Conservation (phyloP, 371 early-diverging fungal species). For the Lichtheimia hyalospora region DNA sequence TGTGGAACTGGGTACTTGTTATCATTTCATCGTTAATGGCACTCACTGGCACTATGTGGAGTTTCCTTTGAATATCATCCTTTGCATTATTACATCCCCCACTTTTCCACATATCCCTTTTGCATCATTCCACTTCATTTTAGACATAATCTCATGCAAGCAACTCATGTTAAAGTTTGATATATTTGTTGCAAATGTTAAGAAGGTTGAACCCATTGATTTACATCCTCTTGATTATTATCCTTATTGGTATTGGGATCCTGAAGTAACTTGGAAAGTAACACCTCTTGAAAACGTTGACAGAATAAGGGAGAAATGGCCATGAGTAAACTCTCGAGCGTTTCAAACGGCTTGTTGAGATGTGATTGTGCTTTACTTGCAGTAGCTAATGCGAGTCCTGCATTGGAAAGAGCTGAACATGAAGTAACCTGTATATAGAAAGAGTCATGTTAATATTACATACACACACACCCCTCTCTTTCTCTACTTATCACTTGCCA, state of each 20-base stretch:
- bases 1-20: constrained; percentile 22
- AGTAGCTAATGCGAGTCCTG: constrained; percentile 16
- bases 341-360: constrained; percentile 33
- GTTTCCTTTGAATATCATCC: constrained; percentile 24
- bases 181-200: no score
- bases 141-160: no score
- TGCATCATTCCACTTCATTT: no score
- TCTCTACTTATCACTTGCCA: constrained; percentile 25
- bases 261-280: constrained; percentile 25
- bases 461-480: no score
- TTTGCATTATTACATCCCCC: no score
- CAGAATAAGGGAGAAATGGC: constrained; percentile 41
- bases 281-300: constrained; percentile 30
- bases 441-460: neutral
- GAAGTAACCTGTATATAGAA: constrained; percentile 23
- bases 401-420: constrained; percentile 26
- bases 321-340: constrained; percentile 41
- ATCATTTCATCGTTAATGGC: constrained; percentile 25
- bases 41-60: constrained; percentile 32
- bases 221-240: constrained; percentile 15
- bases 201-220: constrained; percentile 23
- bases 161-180: no score
- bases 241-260: constrained; percentile 1
- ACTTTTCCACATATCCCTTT: neutral
- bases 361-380: constrained; percentile 24